Percentiles rank a stretch among this genome's conserved stretches.
Evolutionary conservation across 2,329 filamentous ascomycete genomes (phyloP).

Genomic region (Trichophyton benhamiae): DNA sequence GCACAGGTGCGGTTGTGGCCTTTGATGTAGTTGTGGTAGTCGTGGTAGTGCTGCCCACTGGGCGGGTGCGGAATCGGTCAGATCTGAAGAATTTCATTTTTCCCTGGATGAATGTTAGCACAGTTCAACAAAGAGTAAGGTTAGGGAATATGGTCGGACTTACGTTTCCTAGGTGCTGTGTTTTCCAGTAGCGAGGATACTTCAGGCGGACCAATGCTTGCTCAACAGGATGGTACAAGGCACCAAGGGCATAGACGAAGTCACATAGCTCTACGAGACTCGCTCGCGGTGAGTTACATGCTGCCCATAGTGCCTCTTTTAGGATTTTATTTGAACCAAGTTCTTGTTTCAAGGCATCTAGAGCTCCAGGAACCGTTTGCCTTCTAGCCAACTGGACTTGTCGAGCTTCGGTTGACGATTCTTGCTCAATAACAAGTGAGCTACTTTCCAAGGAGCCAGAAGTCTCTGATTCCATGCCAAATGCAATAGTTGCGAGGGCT

Average conservation of each 20-base stretch:
- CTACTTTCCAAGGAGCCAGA: slow-evolving; percentile 23
- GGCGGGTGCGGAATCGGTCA: slow-evolving; percentile 27
- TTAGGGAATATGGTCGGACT: slow-evolving; percentile 7
- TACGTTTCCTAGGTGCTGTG: slow-evolving; percentile 42
- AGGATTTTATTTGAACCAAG: slow-evolving; percentile 39
- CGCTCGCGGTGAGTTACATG: slow-evolving; percentile 40
- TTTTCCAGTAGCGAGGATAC: slow-evolving; percentile 47
- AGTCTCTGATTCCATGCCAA: slow-evolving; percentile 37
- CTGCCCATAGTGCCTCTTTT: slow-evolving; percentile 44
- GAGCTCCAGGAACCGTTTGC: slow-evolving; percentile 46
- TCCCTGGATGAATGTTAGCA: slow-evolving; percentile 19
- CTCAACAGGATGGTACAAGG: slow-evolving; percentile 44
- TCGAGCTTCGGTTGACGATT: slow-evolving; percentile 39
- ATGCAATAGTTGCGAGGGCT: slow-evolving; percentile 46
- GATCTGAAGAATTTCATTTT: slow-evolving; percentile 34
- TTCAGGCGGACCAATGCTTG: slow-evolving; percentile 39
- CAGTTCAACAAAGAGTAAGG: background rate
- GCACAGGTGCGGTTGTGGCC: background rate
- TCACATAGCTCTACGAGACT: slow-evolving; percentile 43
- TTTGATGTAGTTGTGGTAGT: slow-evolving; percentile 14
- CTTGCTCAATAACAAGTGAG: slow-evolving; percentile 47
- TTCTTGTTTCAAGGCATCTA: slow-evolving; percentile 44
- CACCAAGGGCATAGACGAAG: slow-evolving; percentile 45
- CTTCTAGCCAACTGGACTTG: slow-evolving; percentile 43
- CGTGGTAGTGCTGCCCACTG: slow-evolving; percentile 13